Evolutionary conservation across 495 filamentous ascomycete genomes (phyloP).

Genomic region (Penicillium manginii): DNA sequence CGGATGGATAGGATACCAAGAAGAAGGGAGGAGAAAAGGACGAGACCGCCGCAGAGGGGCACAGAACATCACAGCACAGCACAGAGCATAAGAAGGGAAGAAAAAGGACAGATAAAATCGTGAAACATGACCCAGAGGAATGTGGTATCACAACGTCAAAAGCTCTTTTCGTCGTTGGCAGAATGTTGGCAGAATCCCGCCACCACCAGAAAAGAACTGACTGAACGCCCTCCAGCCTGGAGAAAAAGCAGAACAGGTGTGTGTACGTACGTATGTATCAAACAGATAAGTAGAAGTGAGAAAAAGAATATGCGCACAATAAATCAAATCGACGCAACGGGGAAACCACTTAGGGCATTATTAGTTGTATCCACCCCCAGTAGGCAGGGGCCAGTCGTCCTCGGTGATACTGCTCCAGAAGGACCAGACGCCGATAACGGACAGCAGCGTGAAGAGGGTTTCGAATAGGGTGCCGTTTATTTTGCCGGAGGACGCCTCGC

Average conservation of each 20-base stretch:
- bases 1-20: neutral
- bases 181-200: conserved; percentile 14
- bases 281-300: conserved; percentile 15
- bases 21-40: conserved; percentile 12
- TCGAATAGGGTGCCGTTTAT: conserved; percentile 95
- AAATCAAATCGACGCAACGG: conserved; percentile 5
- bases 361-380: conserved; percentile 52
- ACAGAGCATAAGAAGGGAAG: conserved; percentile 13
- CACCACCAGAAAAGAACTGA: conserved; percentile 21
- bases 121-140: conserved; percentile 34
- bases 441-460: conserved; percentile 84
- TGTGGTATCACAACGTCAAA: conserved; percentile 38
- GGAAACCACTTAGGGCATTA: neutral
- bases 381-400: conserved; percentile 91
- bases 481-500: conserved; percentile 75
- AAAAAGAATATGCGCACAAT: conserved; percentile 18
- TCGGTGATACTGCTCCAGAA: conserved; percentile 99
- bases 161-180: conserved; percentile 24
- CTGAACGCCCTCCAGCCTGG: conserved; percentile 9
- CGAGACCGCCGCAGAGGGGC: conserved; percentile 7
- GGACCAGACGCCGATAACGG: conserved; percentile 82
- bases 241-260: conserved; percentile 6
- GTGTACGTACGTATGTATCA: conserved; percentile 24
- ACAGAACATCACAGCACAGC: no score
- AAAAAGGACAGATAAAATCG: conserved; percentile 26